These are phyloP conservation scores for Penicillium polonicum DNA, from an alignment of 2,329 filamentous ascomycete genomes.

Conservation along the genomic window DNA sequence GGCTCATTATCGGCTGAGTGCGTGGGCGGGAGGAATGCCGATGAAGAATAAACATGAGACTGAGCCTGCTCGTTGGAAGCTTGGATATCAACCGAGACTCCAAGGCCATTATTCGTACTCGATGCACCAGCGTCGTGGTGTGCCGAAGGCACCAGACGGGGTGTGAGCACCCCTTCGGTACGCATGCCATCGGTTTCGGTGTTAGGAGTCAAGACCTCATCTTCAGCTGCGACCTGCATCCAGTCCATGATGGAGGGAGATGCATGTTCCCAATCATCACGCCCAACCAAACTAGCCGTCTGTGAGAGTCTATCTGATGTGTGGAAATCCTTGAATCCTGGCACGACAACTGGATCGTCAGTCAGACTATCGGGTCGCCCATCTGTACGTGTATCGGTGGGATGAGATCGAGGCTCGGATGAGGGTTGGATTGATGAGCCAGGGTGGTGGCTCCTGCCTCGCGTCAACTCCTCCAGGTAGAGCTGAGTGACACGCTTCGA, in stretches of 20 bases:
- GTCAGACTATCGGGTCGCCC: constrained; percentile 29
- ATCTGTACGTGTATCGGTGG: constrained; percentile 15
- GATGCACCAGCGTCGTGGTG: constrained; percentile 15
- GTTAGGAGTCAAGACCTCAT: constrained; percentile 41
- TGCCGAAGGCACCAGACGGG: constrained; percentile 21
- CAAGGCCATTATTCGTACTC: constrained; percentile 39
- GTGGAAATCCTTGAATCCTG: constrained; percentile 32
- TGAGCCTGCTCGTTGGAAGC: constrained; percentile 14
- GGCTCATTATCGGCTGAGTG: neutral
- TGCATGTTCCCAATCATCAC: constrained; percentile 50
- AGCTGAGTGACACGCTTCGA: constrained; percentile 55
- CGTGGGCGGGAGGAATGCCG: neutral
- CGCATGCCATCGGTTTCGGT: constrained; percentile 23
- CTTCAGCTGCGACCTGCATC: constrained; percentile 47
- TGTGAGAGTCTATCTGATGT: constrained; percentile 29
- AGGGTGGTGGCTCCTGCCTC: constrained; percentile 29
- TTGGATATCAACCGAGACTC: constrained; percentile 46
- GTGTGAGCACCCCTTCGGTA: constrained; percentile 29
- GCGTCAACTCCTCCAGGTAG: constrained; percentile 53
- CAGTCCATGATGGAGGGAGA: constrained; percentile 52
- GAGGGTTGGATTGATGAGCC: constrained; percentile 20
- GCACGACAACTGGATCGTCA: constrained; percentile 39
- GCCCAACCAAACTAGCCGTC: constrained; percentile 45
- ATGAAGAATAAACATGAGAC: neutral
- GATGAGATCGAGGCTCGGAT: constrained; percentile 22